phyloP scores from a whole-genome alignment of 1,284 basidiomycete genomes.

The Boletus mariae region DNA sequence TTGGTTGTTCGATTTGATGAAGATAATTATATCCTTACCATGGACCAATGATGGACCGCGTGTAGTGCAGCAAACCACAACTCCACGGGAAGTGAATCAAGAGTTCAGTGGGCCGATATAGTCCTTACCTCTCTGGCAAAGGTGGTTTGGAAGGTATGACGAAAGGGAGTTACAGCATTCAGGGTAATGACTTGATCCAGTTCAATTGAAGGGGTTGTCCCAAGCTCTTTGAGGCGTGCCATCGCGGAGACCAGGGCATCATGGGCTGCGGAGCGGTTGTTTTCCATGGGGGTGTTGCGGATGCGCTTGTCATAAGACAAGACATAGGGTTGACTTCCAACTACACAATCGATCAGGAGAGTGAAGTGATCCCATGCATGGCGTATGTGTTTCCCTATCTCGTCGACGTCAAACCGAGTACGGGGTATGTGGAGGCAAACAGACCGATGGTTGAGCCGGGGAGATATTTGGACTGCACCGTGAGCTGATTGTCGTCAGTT shows the following conservation, averaged over 20 bases:
- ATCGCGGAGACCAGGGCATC: conserved; percentile 56
- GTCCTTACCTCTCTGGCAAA: conserved; percentile 72
- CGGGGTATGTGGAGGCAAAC: neutral
- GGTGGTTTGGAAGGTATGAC: conserved; percentile 70
- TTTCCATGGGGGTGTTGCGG: conserved; percentile 81
- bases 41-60: conserved; percentile 83
- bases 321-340: conserved; percentile 47
- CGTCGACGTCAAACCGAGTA: conserved; percentile 3
- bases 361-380: conserved; percentile 79
- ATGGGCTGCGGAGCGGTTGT: conserved; percentile 54
- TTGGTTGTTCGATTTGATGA: conserved; percentile 1
- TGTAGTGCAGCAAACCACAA: conserved; percentile 85
- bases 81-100: conserved; percentile 36
- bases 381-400: conserved; percentile 72
- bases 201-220: conserved; percentile 39
- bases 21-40: conserved; percentile 47
- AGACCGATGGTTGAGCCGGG: conserved; percentile 81
- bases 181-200: conserved; percentile 59
- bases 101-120: neutral
- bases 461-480: conserved; percentile 60
- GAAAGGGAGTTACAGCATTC: conserved; percentile 74
- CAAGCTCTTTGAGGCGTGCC: conserved; percentile 48
- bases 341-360: conserved; percentile 56
- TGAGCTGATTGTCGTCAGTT: conserved; percentile 63
- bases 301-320: conserved; percentile 72